Evolutionary conservation across 164 flowering plant species (phyloP), one percentile per base, ranked within the genome.

Genomic region (Santalum album): DNA sequence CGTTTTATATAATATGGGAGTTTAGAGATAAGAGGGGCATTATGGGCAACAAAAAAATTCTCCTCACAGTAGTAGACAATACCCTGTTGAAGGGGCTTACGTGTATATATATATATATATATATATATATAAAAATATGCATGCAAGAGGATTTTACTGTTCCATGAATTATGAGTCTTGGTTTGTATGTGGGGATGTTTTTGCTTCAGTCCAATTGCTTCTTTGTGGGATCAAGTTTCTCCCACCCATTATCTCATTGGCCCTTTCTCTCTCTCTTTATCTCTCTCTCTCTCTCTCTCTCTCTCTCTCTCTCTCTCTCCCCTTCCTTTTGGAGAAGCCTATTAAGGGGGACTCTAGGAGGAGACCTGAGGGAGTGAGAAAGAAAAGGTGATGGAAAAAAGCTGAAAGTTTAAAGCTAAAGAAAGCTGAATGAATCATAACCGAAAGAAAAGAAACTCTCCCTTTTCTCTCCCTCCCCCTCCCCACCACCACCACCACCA

Each of bases 201-300:
- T 74, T 62, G 9, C 55, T 49, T 42, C 60, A 59, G 63, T 51
- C 65, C 60, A 54, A 19, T 49, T 53, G 43, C 55, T 54, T 44
- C 49, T 17, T 50, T 51, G 78, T 73, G 80, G 76, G 84, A 71
- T 74, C 34, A 73, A 65, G 74, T 73, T 75, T 69, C 51, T 26
- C 69, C 56, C 65, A 60, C n/a, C n/a, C n/a, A n/a, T n/a, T n/a
- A 39, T 63, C 57, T 71, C 74, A 75, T 75, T 71, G 78, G 75
- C 64, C 63, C 64, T 57, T 56, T 38, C 61, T 44, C 23, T 25
- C 49, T 16, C 27, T 16, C 27, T 48, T 40, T 34, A 49, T 59
- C 65, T 58, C 70, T 60, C 40, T 59, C 55, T 46, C 51, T 53
- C 51, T 22, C 54, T 67, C 49, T 51, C 49, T 57, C 47, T 63